phyloP scores from a whole-genome alignment of 371 early-diverging fungal genomes.

The Entomophthora muscae region DNA sequence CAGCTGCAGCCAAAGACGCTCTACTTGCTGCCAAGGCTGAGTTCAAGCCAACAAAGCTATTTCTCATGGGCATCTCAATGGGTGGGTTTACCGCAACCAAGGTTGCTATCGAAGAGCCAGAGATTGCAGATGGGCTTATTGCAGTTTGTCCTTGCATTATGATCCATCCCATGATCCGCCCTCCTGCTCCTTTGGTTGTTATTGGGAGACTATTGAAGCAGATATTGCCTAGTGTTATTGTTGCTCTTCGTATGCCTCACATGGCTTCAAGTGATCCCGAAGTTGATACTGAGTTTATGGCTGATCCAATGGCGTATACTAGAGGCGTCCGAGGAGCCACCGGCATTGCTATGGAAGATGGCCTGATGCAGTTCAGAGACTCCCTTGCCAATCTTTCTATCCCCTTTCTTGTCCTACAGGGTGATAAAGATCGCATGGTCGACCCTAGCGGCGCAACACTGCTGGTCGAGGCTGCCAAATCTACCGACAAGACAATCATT shows the following conservation, averaged over 20 bases:
- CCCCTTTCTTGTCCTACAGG: conserved; percentile 2
- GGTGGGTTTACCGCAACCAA: background rate
- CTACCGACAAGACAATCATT: background rate
- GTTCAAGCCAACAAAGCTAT: background rate
- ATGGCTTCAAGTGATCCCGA: background rate
- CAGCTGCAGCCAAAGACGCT: background rate
- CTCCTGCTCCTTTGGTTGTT: background rate
- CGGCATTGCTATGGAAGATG: background rate
- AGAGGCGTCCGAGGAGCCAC: background rate
- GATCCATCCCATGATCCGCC: background rate
- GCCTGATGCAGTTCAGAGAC: background rate
- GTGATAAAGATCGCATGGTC: background rate
- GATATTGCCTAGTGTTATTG: background rate
- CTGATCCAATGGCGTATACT: background rate
- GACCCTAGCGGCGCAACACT: conserved; percentile 1
- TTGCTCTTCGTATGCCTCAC: background rate
- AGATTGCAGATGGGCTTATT: background rate
- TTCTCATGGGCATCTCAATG: background rate
- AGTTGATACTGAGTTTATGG: background rate
- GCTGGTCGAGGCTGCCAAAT: background rate
- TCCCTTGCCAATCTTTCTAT: background rate
- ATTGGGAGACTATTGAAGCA: background rate
- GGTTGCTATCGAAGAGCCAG: background rate
- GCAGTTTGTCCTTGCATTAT: background rate
- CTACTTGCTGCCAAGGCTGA: background rate